These are phyloP conservation scores for Cercophora newfieldiana DNA, from an alignment of 495 filamentous ascomycete genomes.

Conservation along the genomic window DNA sequence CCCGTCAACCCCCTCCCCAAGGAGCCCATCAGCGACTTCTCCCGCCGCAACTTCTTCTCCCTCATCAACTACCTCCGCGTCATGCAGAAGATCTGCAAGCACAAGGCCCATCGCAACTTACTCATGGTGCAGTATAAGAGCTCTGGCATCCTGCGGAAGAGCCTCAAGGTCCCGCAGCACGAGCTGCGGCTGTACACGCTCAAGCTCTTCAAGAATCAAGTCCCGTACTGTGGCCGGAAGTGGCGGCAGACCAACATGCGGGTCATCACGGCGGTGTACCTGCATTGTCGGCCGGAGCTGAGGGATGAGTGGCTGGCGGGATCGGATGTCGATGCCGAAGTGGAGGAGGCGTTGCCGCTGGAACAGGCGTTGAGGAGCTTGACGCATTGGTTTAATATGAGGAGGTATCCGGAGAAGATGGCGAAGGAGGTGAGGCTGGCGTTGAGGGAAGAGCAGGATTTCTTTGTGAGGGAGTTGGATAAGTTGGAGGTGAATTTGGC, in stretches of 20 bases:
- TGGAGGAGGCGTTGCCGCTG: conserved; percentile 85
- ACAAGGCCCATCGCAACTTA: conserved; percentile 90
- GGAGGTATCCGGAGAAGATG: conserved; percentile 78
- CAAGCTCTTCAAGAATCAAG: conserved; percentile 97
- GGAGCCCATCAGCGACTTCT: conserved; percentile 84
- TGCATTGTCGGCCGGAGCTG: conserved; percentile 88
- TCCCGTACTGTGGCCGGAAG: conserved; percentile 95
- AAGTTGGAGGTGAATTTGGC: conserved; percentile 50
- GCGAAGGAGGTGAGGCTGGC: conserved; percentile 62
- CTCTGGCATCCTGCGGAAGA: conserved; percentile 82
- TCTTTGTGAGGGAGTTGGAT: conserved; percentile 87
- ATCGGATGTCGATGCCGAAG: conserved; percentile 84
- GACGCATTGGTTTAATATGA: conserved; percentile 90
- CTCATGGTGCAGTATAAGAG: conserved; percentile 94
- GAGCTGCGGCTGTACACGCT: conserved; percentile 89
- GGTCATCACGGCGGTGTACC: conserved; percentile 93
- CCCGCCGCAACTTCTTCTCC: conserved; percentile 90
- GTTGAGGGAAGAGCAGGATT: conserved; percentile 79
- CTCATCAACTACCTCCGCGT: conserved; percentile 91
- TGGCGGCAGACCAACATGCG: conserved; percentile 99
- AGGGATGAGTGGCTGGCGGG: conserved; percentile 95
- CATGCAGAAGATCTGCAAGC: conserved; percentile 94
- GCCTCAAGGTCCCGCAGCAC: conserved; percentile 84
- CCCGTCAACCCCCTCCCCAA: conserved; percentile 63
- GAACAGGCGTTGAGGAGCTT: conserved; percentile 85